Evolutionary conservation across 2,329 filamentous ascomycete genomes (phyloP).

Genomic region (Ramichloridium luteum): DNA sequence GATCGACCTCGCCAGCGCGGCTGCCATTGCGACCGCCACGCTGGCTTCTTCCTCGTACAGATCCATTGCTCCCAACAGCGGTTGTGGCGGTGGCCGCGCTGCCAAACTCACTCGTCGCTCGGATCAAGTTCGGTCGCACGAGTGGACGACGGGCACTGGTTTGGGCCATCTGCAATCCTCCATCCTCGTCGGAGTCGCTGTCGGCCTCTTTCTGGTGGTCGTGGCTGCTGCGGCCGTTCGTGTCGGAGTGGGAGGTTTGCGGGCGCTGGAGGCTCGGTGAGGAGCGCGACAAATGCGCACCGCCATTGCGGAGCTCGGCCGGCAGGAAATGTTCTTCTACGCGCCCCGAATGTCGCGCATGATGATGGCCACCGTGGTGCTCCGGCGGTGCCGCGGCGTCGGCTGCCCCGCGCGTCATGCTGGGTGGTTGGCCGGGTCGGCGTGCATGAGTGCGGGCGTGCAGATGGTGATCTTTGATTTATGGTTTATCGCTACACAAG

Average conservation of each 20-base stretch:
- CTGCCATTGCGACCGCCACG: slow-evolving; percentile 3
- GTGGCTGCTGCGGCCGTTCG: slow-evolving; percentile 5
- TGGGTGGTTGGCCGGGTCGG: slow-evolving; percentile 2
- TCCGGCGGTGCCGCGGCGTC: slow-evolving; percentile 14
- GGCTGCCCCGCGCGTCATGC: slow-evolving; percentile 16
- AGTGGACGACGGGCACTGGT: slow-evolving; percentile 7
- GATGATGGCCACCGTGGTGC: slow-evolving; percentile 11
- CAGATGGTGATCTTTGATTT: no score
- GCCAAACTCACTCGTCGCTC: slow-evolving; percentile 12
- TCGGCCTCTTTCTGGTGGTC: slow-evolving; percentile 16
- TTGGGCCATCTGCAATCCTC: slow-evolving; percentile 42
- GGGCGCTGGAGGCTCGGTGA: slow-evolving; percentile 8
- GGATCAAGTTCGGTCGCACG: slow-evolving; percentile 8
- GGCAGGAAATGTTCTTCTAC: slow-evolving; percentile 5
- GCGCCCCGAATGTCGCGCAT: not conserved
- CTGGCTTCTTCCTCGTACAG: slow-evolving; percentile 4
- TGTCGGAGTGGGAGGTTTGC: slow-evolving; percentile 9
- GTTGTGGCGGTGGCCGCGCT: slow-evolving; percentile 5
- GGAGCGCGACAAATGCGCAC: slow-evolving; percentile 8
- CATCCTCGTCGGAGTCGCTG: slow-evolving; percentile 25
- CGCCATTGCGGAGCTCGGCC: slow-evolving; percentile 8
- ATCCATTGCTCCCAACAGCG: slow-evolving; percentile 1
- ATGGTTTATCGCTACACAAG: no score
- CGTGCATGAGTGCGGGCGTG: slow-evolving; percentile 8
- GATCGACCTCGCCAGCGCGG: slow-evolving; percentile 7